These are phyloP conservation scores for Volvox africanus DNA, from an alignment of 139 green algal species.

Conservation along the genomic window DNA sequence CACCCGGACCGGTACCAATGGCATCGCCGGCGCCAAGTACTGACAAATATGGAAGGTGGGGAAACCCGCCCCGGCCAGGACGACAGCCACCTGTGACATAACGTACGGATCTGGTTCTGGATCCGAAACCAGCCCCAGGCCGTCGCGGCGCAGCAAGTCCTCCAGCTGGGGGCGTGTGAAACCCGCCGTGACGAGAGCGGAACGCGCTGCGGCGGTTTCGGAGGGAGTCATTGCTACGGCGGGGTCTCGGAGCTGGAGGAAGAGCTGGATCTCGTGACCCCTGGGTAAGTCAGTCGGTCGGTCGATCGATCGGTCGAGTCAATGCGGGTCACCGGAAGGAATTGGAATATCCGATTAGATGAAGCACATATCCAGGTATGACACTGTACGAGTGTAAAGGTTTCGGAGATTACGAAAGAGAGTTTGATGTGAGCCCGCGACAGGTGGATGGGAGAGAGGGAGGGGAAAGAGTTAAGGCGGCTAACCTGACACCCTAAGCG, in stretches of 20 bases:
- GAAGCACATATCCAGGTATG: too few relatives aligned
- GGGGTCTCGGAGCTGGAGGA: constrained; percentile 23
- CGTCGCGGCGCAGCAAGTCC: constrained; percentile 10
- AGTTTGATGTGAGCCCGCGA: too few relatives aligned
- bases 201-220: constrained; percentile 21
- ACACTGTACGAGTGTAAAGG: too few relatives aligned
- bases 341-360: background rate
- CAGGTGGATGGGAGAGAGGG: too few relatives aligned
- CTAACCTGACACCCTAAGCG: too few relatives aligned
- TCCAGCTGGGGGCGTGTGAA: background rate
- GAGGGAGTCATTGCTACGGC: constrained; percentile 16
- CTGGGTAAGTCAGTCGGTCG: background rate
- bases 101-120: background rate
- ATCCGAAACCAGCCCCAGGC: constrained; percentile 12
- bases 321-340: background rate
- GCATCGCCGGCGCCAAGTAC: constrained; percentile 12
- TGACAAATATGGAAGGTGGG: constrained; percentile 42
- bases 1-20: background rate
- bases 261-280: constrained; percentile 39
- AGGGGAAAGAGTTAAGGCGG: too few relatives aligned
- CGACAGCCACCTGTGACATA: constrained; percentile 40
- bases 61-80: constrained; percentile 18
- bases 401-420: too few relatives aligned
- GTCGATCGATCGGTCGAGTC: background rate
- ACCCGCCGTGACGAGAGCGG: background rate